Conservation (phyloP, 257 asterid genomes). For the Solanum chiquidenum region DNA sequence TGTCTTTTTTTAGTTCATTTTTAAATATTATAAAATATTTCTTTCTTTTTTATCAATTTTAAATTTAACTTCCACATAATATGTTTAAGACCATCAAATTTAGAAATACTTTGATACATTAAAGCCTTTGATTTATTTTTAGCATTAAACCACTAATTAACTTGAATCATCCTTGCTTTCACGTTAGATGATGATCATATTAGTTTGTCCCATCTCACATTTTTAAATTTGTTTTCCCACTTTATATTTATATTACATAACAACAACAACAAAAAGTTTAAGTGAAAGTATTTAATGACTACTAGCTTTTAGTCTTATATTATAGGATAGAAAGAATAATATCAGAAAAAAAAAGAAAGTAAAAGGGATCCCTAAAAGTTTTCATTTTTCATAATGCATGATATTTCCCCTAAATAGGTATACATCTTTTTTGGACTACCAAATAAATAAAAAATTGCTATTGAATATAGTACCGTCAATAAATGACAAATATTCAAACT, state of each 20-base stretch:
- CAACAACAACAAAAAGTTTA: not conserved
- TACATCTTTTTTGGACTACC: not conserved
- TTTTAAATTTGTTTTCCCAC: not conserved
- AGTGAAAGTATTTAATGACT: not conserved
- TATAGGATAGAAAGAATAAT: not conserved
- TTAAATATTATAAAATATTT: too few relatives aligned
- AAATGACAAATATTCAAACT: too few relatives aligned
- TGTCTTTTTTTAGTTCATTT: too few relatives aligned
- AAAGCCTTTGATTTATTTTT: too few relatives aligned
- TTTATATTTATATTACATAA: not conserved
- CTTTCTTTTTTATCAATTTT: not conserved
- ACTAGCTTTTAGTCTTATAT: not conserved
- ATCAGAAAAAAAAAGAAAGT: not conserved
- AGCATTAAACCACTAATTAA: too few relatives aligned
- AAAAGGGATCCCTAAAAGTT: not conserved
- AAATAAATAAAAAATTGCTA: not conserved
- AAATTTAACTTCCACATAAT: not conserved
- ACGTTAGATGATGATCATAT: not conserved
- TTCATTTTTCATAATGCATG: not conserved
- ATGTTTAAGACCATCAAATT: not conserved
- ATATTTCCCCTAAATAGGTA: not conserved
- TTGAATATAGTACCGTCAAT: too few relatives aligned
- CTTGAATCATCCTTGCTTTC: too few relatives aligned
- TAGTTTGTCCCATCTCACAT: not conserved
- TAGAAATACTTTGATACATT: too few relatives aligned